Conservation (phyloP, 2,329 filamentous ascomycete species). For the Trichoderma sp. region DNA sequence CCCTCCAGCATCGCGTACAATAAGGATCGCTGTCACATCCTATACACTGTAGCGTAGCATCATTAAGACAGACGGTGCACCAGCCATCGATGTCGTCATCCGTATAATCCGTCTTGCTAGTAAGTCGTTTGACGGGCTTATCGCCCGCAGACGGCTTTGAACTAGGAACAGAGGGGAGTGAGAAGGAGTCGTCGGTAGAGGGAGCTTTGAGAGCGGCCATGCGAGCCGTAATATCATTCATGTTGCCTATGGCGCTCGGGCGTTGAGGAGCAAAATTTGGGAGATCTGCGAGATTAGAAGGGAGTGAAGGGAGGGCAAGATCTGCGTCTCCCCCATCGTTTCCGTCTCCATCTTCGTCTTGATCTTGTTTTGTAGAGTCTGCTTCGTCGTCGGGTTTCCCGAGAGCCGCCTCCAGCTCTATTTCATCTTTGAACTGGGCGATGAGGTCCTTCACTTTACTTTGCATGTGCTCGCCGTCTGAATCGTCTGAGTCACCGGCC, state of each 20-base stretch:
- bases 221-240: constrained; percentile 49
- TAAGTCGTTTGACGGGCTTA: constrained; percentile 39
- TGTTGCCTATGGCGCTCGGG: constrained; percentile 29
- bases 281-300: constrained; percentile 42
- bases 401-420: constrained; percentile 35
- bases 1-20: constrained; percentile 75
- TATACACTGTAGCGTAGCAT: constrained; percentile 69
- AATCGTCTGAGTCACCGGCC: constrained; percentile 40
- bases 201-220: constrained; percentile 51
- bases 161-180: constrained; percentile 50
- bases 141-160: constrained; percentile 43
- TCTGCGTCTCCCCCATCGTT: constrained; percentile 10
- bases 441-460: constrained; percentile 46
- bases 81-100: constrained; percentile 73
- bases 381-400: not conserved
- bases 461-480: constrained; percentile 51
- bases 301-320: constrained; percentile 48
- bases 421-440: constrained; percentile 47
- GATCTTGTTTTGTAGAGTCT: not conserved
- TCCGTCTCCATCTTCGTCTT: not conserved
- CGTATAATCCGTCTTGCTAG: constrained; percentile 47
- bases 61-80: constrained; percentile 81
- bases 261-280: constrained; percentile 26
- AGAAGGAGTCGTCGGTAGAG: constrained; percentile 33
- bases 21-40: constrained; percentile 73